Evolutionary conservation across 202 grass and related monocot species (phyloP).

Genomic region (Brachypodium distachyon): DNA sequence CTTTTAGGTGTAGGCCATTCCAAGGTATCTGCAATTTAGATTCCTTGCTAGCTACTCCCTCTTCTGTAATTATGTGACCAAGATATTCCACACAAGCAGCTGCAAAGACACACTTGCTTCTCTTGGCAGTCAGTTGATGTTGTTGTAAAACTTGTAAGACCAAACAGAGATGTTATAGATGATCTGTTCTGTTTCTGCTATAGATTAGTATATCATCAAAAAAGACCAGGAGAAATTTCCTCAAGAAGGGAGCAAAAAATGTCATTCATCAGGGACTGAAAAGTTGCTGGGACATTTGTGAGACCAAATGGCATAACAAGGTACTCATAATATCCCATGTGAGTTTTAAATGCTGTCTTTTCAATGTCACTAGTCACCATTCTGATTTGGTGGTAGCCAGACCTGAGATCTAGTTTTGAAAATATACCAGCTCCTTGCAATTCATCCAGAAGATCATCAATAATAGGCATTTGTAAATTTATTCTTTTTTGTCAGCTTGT

Average conservation of each 20-base stretch:
- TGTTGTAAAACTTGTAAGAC: accelerated
- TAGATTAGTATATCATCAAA: background rate
- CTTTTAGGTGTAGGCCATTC: accelerated
- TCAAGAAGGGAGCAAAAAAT: background rate
- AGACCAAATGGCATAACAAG: background rate
- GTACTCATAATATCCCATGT: background rate
- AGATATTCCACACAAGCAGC: background rate
- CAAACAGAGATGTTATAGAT: accelerated
- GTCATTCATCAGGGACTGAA: background rate
- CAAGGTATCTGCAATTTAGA: accelerated
- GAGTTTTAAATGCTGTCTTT: background rate
- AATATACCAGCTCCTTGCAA: background rate
- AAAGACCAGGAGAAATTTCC: background rate
- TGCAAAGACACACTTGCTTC: background rate
- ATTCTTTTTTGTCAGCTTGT: background rate
- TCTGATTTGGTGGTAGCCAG: background rate
- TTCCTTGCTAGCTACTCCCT: background rate
- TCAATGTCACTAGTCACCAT: background rate
- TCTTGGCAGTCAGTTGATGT: background rate
- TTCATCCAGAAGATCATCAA: background rate
- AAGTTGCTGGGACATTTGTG: background rate
- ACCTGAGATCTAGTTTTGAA: background rate
- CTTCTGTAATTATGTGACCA: background rate
- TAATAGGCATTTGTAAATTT: background rate
- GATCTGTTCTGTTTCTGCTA: accelerated